Conservation (phyloP, 2,329 filamentous ascomycete genomes). For the Cladosporium sp. region DNA sequence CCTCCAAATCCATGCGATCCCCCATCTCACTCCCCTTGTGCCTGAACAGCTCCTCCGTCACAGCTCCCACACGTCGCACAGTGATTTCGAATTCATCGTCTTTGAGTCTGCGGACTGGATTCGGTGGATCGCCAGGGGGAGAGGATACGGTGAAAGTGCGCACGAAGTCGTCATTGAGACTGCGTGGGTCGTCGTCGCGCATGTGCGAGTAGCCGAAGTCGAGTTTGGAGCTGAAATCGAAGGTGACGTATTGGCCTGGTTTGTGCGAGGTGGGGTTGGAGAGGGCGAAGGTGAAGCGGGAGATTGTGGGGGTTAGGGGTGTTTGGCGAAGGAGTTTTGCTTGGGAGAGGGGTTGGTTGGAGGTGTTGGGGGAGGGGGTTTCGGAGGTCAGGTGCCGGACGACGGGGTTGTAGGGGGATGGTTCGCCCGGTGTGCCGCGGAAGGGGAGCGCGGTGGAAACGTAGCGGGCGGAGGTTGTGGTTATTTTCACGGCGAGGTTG, state of each 20-base stretch:
- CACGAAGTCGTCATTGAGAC: constrained; percentile 78
- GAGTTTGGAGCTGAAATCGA: constrained; percentile 66
- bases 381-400: constrained; percentile 63
- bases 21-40: constrained; percentile 17
- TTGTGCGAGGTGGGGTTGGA: constrained; percentile 46
- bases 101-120: constrained; percentile 20
- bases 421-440: constrained; percentile 53
- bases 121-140: constrained; percentile 37
- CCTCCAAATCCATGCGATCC: constrained; percentile 45
- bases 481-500: constrained; percentile 68
- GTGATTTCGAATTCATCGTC: constrained; percentile 65
- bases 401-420: constrained; percentile 74
- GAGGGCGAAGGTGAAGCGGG: constrained; percentile 58
- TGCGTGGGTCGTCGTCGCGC: constrained; percentile 72
- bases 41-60: constrained; percentile 61
- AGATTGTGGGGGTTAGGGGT: constrained; percentile 60
- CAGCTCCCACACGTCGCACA: constrained; percentile 62
- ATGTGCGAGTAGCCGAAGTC: constrained; percentile 76
- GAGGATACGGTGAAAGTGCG: constrained; percentile 79
- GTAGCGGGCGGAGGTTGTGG: constrained; percentile 55
- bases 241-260: constrained; percentile 71
- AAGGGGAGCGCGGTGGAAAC: constrained; percentile 65
- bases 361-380: constrained; percentile 26
- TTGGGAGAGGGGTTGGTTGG: constrained; percentile 23
- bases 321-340: constrained; percentile 58